Conservation (phyloP, 2,329 filamentous ascomycete genomes). For the Lachnellula occidentalis region DNA sequence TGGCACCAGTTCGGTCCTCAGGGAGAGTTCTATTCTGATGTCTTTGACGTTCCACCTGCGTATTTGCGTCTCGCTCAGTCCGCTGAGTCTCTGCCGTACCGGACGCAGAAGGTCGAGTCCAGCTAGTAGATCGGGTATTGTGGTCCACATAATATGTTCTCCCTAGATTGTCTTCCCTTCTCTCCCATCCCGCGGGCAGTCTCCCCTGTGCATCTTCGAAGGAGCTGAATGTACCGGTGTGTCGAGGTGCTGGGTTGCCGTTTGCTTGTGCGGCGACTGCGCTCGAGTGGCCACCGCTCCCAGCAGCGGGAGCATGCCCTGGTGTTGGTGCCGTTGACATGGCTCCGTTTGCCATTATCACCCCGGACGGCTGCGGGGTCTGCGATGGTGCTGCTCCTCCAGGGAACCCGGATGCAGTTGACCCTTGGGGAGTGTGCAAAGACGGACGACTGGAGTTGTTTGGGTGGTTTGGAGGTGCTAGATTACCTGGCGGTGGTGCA, state of each 20-base stretch:
- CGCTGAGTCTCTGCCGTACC: slow-evolving; percentile 72
- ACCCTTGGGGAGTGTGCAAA: slow-evolving; percentile 29
- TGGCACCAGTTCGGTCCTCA: slow-evolving; percentile 90
- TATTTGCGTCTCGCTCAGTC: slow-evolving; percentile 79
- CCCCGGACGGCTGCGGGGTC: slow-evolving; percentile 22
- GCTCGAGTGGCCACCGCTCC: slow-evolving; percentile 26
- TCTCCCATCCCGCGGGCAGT: slow-evolving; percentile 90
- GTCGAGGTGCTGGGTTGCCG: slow-evolving; percentile 19
- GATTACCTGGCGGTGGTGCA: slow-evolving; percentile 53
- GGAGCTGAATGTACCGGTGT: slow-evolving; percentile 64
- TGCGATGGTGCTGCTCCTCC: slow-evolving; percentile 33
- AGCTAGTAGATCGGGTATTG: slow-evolving; percentile 93
- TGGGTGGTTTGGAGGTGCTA: slow-evolving; percentile 19
- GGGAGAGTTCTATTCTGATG: slow-evolving; percentile 95
- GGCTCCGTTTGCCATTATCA: slow-evolving; percentile 28
- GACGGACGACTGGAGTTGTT: slow-evolving; percentile 28
- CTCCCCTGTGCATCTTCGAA: slow-evolving; percentile 96
- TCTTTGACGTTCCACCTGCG: slow-evolving; percentile 84
- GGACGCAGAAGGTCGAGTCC: slow-evolving; percentile 80
- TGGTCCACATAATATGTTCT: slow-evolving; percentile 98
- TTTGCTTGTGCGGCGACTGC: slow-evolving; percentile 17
- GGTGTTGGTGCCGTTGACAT: slow-evolving; percentile 28
- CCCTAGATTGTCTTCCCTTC: slow-evolving; percentile 88
- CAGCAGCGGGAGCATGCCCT: slow-evolving; percentile 31
- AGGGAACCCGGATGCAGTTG: slow-evolving; percentile 23